A percentile compares a stretch with the other conserved stretches of the same genome.
phyloP scores from a whole-genome alignment of 2,329 filamentous ascomycete genomes.

The Sclerotinia spermophila region DNA sequence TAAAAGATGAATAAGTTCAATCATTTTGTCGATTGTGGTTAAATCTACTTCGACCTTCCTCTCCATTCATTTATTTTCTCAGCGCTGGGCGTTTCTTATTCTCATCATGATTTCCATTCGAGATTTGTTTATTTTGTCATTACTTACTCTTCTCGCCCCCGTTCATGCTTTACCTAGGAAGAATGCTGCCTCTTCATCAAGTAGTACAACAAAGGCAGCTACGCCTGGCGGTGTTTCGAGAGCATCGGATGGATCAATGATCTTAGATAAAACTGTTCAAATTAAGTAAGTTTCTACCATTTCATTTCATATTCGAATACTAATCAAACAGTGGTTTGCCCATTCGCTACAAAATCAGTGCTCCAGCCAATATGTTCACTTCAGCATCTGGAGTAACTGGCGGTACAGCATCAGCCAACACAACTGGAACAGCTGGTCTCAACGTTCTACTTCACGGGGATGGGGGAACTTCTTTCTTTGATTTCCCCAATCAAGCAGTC shows the following conservation, averaged over 20 bases:
- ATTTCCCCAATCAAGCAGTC: constrained; percentile 75
- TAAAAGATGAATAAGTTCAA: neutral
- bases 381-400: constrained; percentile 48
- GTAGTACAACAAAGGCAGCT: constrained; percentile 7
- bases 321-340: constrained; percentile 44
- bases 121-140: neutral
- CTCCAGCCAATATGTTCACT: constrained; percentile 52
- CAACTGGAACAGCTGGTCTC: constrained; percentile 44
- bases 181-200: constrained; percentile 15
- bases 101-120: constrained; percentile 16
- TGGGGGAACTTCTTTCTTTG: constrained; percentile 64
- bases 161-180: constrained; percentile 29
- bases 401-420: constrained; percentile 35
- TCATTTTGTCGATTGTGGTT: neutral
- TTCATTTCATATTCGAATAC: neutral
- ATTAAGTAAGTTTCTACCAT: constrained; percentile 46
- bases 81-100: constrained; percentile 14
- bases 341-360: constrained; percentile 55
- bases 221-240: constrained; percentile 22
- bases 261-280: constrained; percentile 51
- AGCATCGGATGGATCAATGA: constrained; percentile 53
- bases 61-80: constrained; percentile 5
- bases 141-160: constrained; percentile 14
- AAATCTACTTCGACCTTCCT: neutral
- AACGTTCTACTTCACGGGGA: constrained; percentile 59